Percentiles rank a stretch among this genome's conserved stretches.
Conservation (phyloP, 768 basidiomycete species). For the Scleroderma citrinum region DNA sequence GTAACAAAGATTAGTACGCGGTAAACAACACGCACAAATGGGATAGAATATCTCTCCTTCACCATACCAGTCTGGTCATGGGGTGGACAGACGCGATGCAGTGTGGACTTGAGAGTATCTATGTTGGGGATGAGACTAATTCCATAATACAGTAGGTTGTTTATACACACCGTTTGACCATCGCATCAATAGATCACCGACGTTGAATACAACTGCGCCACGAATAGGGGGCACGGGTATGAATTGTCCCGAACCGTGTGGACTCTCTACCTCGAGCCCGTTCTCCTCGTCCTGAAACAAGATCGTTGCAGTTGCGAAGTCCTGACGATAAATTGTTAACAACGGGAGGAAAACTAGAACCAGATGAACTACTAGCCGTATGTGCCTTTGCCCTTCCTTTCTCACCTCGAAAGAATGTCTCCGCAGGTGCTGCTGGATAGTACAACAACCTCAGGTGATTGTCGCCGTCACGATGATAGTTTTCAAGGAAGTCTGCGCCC, state of each 20-base stretch:
- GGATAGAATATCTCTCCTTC: slow-evolving; percentile 55
- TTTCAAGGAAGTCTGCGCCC: slow-evolving; percentile 38
- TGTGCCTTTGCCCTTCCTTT: slow-evolving; percentile 32
- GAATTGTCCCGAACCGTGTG: slow-evolving; percentile 39
- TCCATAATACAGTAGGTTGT: background rate
- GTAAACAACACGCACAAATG: slow-evolving; percentile 40
- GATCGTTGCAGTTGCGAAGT: slow-evolving; percentile 54
- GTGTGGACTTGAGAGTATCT: slow-evolving; percentile 32
- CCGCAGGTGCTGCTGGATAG: slow-evolving; percentile 38
- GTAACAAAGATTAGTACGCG: background rate
- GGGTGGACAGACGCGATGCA: slow-evolving; percentile 47
- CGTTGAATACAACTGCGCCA: slow-evolving; percentile 46
- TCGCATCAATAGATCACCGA: slow-evolving; percentile 46
- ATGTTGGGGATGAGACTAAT: background rate
- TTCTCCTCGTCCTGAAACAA: slow-evolving; percentile 57
- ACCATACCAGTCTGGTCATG: slow-evolving; percentile 27
- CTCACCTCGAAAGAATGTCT: slow-evolving; percentile 23
- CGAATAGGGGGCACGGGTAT: slow-evolving; percentile 38
- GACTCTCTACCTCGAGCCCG: slow-evolving; percentile 58
- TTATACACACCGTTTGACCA: slow-evolving; percentile 29
- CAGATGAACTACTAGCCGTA: slow-evolving; percentile 9
- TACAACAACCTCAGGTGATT: slow-evolving; percentile 55
- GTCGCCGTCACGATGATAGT: slow-evolving; percentile 37
- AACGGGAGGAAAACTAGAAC: background rate
- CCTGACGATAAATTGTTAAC: slow-evolving; percentile 18